phyloP scores from a whole-genome alignment of 768 basidiomycete genomes.

The Lactarius sp. region DNA sequence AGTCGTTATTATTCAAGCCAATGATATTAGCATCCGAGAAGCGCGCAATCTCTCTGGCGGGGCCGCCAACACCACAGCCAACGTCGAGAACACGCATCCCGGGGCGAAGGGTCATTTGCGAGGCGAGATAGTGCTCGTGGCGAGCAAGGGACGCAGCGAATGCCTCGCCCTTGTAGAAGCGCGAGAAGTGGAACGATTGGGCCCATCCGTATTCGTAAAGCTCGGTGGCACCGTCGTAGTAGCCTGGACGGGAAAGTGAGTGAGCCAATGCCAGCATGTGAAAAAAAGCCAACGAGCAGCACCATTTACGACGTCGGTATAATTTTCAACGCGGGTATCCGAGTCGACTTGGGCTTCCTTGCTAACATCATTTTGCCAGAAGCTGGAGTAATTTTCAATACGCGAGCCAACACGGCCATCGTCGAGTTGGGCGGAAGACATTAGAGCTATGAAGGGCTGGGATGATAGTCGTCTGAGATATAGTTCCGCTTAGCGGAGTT shows the following conservation, averaged over 20 bases:
- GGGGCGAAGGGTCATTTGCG: slow-evolving; percentile 75
- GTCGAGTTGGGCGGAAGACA: slow-evolving; percentile 25
- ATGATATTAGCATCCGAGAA: slow-evolving; percentile 83
- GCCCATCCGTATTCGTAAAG: slow-evolving; percentile 95
- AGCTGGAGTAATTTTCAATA: slow-evolving; percentile 81
- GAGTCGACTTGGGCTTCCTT: slow-evolving; percentile 64
- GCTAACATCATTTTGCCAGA: slow-evolving; percentile 82
- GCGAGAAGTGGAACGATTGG: slow-evolving; percentile 92
- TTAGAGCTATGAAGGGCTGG: background rate
- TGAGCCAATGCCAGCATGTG: background rate
- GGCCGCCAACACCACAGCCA: slow-evolving; percentile 97
- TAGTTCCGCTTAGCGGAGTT: no score
- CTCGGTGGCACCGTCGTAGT: slow-evolving; percentile 95
- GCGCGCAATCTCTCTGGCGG: slow-evolving; percentile 89
- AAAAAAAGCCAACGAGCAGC: slow-evolving; percentile 26
- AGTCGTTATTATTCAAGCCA: slow-evolving; percentile 95
- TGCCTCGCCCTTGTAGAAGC: slow-evolving; percentile 89
- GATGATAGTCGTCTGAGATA: no score
- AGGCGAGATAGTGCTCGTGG: slow-evolving; percentile 95
- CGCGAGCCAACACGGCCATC: slow-evolving; percentile 46
- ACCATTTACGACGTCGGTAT: slow-evolving; percentile 95
- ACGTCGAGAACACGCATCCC: slow-evolving; percentile 98
- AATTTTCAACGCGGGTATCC: slow-evolving; percentile 70
- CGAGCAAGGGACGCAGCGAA: slow-evolving; percentile 77
- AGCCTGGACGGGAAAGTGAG: slow-evolving; percentile 47